Evolutionary conservation across 202 grass and related monocot genomes (phyloP), one percentile per base, ranked within the genome.

Genomic region (Hordeum pubiflorum): DNA sequence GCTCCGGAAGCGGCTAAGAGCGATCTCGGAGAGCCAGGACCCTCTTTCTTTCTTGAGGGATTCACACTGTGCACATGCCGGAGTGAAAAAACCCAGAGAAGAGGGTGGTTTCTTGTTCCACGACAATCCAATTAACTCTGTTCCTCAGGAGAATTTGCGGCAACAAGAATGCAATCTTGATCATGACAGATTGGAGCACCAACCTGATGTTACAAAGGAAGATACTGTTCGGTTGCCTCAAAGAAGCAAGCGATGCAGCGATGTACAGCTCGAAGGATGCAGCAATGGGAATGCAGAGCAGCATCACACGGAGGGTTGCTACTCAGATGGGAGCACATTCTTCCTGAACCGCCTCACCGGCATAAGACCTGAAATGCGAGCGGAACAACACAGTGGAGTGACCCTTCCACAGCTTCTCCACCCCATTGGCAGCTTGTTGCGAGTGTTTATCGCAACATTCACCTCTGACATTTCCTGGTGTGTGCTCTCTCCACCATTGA

Each of bases 401-500:
- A 94, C 91, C 59, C 88, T 97, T 32, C 89, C 79, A 23, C 85
- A 97, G 63, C 94, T 97, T 81, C 74, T 97, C 52, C 85, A 97
- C 69, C 87, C 91, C 2, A 34, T 91, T 31, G 57, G 82, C 12
- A 91, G 7, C 48, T 82, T 97, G 62, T 34, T 89, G 75, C 91
- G 77, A 82, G 69, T 97, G 76, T 97, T 94, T 55, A 73, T 90
- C 7, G 87, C 91, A 82, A 97, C 94, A 55, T 97, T 97, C 88
- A 97, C 94, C 52, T 91, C 85, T 11, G 85, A 97, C 79, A 82
- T 91, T 91, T 78, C 91, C 78, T 97, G 94, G 94, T 97, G 24
- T 18, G 87, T 21, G 27, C 40, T 66, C 75, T 66, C 61, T 76
- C 61, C 4, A 12, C 20, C 62, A 0, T 5, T 37, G 27, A 17